Evolutionary conservation across 257 asterid species (phyloP).

Genomic region (Nicotiana otophora): DNA sequence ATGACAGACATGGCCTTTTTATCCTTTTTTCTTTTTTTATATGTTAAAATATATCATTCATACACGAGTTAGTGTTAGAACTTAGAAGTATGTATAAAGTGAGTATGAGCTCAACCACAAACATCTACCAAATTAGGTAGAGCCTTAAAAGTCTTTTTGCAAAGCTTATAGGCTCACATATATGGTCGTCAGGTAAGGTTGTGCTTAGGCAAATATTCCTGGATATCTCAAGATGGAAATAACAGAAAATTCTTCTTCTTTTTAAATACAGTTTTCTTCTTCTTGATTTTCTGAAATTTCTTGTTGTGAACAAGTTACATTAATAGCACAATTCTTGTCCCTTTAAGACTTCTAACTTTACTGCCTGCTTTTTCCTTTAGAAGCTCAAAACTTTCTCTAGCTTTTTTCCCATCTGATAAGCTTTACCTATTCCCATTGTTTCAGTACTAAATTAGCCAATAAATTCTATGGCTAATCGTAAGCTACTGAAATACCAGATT

Average conservation of each 20-base stretch:
- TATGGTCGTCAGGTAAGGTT: not conserved
- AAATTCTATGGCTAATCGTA: not conserved
- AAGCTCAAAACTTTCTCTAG: not conserved
- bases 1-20: not conserved
- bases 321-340: not conserved
- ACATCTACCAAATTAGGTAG: not conserved
- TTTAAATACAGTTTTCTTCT: not conserved
- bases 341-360: not conserved
- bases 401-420: not conserved
- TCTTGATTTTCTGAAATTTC: not conserved
- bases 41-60: too few relatives aligned
- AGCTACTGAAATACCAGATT: not conserved
- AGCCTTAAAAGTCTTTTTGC: not conserved
- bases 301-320: not conserved
- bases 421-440: not conserved
- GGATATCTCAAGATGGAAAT: not conserved
- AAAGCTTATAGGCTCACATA: not conserved
- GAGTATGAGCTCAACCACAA: not conserved
- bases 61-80: not conserved
- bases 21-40: not conserved
- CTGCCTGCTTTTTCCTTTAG: not conserved
- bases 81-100: not conserved
- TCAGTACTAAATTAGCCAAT: not conserved
- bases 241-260: not conserved
- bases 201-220: not conserved